A percentile compares a stretch with the other conserved stretches of the same genome.
Conservation (phyloP, 495 filamentous ascomycete species). For the Trichoderma orchidacearum region DNA sequence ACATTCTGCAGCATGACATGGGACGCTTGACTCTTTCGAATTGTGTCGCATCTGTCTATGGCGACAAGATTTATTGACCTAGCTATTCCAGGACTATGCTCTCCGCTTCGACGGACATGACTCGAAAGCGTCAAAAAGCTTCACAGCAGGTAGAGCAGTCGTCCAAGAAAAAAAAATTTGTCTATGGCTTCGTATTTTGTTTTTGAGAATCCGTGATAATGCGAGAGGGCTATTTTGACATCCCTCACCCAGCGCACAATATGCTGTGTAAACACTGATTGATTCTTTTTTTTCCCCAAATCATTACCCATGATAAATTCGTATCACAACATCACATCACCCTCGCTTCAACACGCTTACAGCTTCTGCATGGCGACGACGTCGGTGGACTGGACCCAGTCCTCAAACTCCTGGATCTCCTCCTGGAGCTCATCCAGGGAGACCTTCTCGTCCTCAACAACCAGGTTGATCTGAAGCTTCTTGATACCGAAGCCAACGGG, state of each 20-base stretch:
- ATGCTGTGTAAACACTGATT: neutral
- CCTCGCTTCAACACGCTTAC: slow-evolving; percentile 32
- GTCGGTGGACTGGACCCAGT: slow-evolving; percentile 94
- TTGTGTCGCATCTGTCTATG: too few species aligned
- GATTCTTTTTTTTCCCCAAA: neutral
- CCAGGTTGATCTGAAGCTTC: slow-evolving; percentile 98
- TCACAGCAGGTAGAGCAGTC: too few species aligned
- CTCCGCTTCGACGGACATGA: too few species aligned
- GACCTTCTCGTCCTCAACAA: slow-evolving; percentile 95
- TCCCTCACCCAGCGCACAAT: neutral
- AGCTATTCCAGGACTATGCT: too few species aligned
- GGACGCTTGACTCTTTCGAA: too few species aligned
- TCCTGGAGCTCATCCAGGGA: slow-evolving; percentile 77
- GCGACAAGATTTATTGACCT: too few species aligned
- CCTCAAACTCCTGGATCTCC: slow-evolving; percentile 71
- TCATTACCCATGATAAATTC: slow-evolving; percentile 1
- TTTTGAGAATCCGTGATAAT: neutral
- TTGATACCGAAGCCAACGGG: slow-evolving; percentile 94
- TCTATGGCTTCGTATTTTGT: neutral
- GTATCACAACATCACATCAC: neutral
- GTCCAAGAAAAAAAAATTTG: neutral
- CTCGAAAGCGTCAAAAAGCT: too few species aligned
- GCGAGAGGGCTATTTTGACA: neutral
- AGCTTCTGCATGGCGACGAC: slow-evolving; percentile 89
- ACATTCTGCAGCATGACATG: too few species aligned